phyloP scores from a whole-genome alignment of 2,329 filamentous ascomycete species.

The Didymellaceae sp. region DNA sequence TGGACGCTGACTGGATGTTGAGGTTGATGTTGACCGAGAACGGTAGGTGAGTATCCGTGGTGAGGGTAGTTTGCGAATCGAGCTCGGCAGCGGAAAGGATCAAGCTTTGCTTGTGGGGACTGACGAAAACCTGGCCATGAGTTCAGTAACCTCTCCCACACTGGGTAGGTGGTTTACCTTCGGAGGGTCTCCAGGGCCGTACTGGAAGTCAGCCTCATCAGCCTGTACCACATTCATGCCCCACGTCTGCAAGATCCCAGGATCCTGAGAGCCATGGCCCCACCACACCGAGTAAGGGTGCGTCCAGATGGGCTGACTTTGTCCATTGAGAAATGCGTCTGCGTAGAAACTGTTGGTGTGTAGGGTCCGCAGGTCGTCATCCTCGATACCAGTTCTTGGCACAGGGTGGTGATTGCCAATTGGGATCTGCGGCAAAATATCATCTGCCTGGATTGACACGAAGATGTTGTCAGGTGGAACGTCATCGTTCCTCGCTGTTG shows the following conservation, averaged over 20 bases:
- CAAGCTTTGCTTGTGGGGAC: slow-evolving; percentile 82
- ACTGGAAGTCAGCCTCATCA: slow-evolving; percentile 70
- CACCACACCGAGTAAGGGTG: slow-evolving; percentile 64
- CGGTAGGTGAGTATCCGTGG: slow-evolving; percentile 59
- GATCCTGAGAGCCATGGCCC: slow-evolving; percentile 55
- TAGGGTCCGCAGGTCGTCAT: slow-evolving; percentile 55
- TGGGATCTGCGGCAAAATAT: slow-evolving; percentile 51
- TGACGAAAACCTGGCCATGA: slow-evolving; percentile 68
- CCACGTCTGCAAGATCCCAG: slow-evolving; percentile 63
- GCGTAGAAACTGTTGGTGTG: slow-evolving; percentile 75
- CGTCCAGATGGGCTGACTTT: slow-evolving; percentile 73
- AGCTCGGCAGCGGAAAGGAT: slow-evolving; percentile 81
- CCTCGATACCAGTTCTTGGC: slow-evolving; percentile 47
- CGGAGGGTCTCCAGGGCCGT: slow-evolving; percentile 58
- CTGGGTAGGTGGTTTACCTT: too few species aligned
- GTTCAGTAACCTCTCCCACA: neutral
- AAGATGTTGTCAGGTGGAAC: slow-evolving; percentile 48
- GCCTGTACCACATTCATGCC: slow-evolving; percentile 81
- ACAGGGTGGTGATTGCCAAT: slow-evolving; percentile 51
- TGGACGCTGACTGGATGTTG: slow-evolving; percentile 56
- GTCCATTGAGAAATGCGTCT: slow-evolving; percentile 79
- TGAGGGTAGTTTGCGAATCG: slow-evolving; percentile 62
- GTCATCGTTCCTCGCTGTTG: slow-evolving; percentile 4
- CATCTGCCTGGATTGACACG: slow-evolving; percentile 49
- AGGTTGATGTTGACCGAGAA: slow-evolving; percentile 74